Percentiles rank a stretch among this genome's conserved stretches.
phyloP scores from a whole-genome alignment of 1,284 basidiomycete species.

The Phylloporus gajari region DNA sequence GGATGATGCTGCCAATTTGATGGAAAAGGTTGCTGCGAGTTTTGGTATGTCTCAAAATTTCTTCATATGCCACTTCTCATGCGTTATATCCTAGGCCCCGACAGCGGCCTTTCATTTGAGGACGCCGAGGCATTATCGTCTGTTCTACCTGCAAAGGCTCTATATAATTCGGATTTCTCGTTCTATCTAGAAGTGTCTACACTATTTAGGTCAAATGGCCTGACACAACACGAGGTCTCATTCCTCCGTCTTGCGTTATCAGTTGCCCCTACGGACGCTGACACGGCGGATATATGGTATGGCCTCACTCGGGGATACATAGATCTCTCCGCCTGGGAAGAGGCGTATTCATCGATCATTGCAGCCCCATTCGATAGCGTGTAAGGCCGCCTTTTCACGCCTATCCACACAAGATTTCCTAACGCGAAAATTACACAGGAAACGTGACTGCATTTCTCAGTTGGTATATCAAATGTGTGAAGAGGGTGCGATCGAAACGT shows the following conservation, averaged over 20 bases:
- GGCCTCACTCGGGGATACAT: constrained; percentile 82
- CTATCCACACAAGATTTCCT: constrained; percentile 15
- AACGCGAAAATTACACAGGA: constrained; percentile 57
- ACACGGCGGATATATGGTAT: constrained; percentile 78
- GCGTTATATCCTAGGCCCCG: constrained; percentile 54
- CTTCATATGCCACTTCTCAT: constrained; percentile 20
- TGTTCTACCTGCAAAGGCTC: constrained; percentile 68
- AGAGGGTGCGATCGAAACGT: constrained; percentile 79
- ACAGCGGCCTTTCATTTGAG: constrained; percentile 64
- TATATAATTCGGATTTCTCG: constrained; percentile 69
- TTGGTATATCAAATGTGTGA: constrained; percentile 95
- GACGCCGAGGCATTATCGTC: constrained; percentile 70
- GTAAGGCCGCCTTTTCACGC: constrained; percentile 60
- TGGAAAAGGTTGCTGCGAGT: constrained; percentile 81
- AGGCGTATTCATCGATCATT: constrained; percentile 85
- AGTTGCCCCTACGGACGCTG: constrained; percentile 62
- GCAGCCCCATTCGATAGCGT: constrained; percentile 77
- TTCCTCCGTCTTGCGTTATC: constrained; percentile 85
- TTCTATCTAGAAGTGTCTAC: constrained; percentile 84
- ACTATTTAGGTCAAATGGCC: constrained; percentile 71
- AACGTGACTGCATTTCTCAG: constrained; percentile 81
- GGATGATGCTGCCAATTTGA: constrained; percentile 76
- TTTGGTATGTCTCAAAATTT: constrained; percentile 65
- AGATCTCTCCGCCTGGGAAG: constrained; percentile 80
- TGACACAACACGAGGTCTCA: constrained; percentile 70